Evolutionary conservation across 768 basidiomycete genomes (phyloP), one percentile per base, ranked within the genome.

Genomic region (Suillus placidus): DNA sequence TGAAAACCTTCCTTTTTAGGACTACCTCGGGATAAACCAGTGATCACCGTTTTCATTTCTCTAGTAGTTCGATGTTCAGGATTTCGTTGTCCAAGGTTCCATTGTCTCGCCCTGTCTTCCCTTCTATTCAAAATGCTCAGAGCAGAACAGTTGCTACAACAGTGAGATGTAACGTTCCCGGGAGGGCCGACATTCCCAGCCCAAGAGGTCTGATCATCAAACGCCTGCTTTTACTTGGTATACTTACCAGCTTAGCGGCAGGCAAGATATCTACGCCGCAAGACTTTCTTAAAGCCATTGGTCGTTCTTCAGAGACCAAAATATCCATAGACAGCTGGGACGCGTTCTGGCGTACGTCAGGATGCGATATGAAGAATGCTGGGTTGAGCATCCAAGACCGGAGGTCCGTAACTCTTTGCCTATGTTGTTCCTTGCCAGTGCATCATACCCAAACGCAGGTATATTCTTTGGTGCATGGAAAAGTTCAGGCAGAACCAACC

Each of bases 381-480:
- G 92, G 91, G 5, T 63, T 95, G 10, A 77, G 79, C 45, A 85
- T 91, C 35, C 82, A 82, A 71, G 93, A 94, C 70, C 83, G 93
- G 72, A 87, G 88, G 93, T 89, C 70, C 63, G 86, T 78, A 37
- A 30, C 51, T 62, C 23, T 40, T 14, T 51, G 45, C 51, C 23
- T 64, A 54, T 40, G 62, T 47, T 63, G 18, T 63, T 42, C 52
- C 66, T 26, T 23, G 30, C 56, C 66, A 67, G 56, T 54, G 34
- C 47, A 10, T 52, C 47, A 54, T 45, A 37, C 42, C 35, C 16
- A 37, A 8, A 34, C 23, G 18, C 69, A 94, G 93, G 72, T 95
- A 95, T 71, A 86, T 94, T 64, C 78, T 94, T 9, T 94, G 92
- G 93, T 88, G 88, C 70, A 88, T 93, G 88, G 87, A 92, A 72